Evolutionary conservation across 345 rosid species (phyloP).

Genomic region (Eucalyptus tenuipes): DNA sequence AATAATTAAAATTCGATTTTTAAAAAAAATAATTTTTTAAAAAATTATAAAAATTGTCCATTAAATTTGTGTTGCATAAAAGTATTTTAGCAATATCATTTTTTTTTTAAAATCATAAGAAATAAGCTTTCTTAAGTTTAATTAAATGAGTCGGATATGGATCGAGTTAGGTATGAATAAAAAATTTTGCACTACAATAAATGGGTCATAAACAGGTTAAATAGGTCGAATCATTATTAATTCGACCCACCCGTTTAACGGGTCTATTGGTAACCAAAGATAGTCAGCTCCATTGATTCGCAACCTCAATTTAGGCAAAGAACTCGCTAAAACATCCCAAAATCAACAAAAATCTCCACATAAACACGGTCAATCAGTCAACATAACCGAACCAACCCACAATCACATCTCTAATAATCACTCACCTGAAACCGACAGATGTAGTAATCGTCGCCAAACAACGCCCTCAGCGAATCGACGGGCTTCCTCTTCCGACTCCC

Average conservation of each 20-base stretch:
- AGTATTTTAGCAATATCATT: rapidly evolving
- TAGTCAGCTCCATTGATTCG: not conserved
- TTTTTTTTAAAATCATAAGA: too few species aligned
- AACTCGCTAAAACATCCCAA: not conserved
- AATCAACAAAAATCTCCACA: not conserved
- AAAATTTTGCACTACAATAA: rapidly evolving
- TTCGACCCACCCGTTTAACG: rapidly evolving
- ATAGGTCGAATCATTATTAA: rapidly evolving
- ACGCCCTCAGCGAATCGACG: slow-evolving; percentile 20
- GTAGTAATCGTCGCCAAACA: slow-evolving; percentile 59
- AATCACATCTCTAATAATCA: not conserved
- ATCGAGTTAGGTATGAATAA: rapidly evolving
- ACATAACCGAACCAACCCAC: not conserved
- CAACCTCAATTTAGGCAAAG: not conserved
- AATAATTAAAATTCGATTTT: too few species aligned
- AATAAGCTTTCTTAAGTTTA: rapidly evolving
- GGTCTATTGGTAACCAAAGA: not conserved
- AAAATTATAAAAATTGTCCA: too few species aligned
- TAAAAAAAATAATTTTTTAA: too few species aligned
- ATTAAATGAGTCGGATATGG: rapidly evolving
- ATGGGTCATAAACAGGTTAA: rapidly evolving
- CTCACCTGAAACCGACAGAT: slow-evolving; percentile 70
- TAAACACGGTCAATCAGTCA: not conserved
- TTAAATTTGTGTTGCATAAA: too few species aligned
- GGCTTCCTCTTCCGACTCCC: slow-evolving; percentile 34